Conservation (phyloP, 73 alveolate genomes). For the Blepharisma stoltei region DNA sequence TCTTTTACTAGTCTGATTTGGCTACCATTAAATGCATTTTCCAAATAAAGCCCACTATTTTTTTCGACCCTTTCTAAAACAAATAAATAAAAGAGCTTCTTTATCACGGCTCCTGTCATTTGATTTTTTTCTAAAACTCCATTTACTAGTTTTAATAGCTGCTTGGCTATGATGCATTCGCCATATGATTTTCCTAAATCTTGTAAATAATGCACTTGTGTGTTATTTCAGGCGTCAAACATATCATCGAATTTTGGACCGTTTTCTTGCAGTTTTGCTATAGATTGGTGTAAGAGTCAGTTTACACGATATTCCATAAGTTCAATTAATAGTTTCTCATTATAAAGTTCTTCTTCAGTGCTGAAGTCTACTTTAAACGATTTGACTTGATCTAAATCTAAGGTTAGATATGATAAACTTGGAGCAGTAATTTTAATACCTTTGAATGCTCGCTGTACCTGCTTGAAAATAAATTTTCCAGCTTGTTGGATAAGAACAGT, state of each 20-base stretch:
- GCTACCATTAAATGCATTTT: background rate
- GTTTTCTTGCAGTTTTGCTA: background rate
- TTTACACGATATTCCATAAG: background rate
- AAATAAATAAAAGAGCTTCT: background rate
- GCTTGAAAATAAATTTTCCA: slow-evolving; percentile 46
- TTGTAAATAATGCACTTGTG: background rate
- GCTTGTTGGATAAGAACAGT: slow-evolving; percentile 67
- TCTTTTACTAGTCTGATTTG: background rate
- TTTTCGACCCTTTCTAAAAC: background rate
- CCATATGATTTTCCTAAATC: background rate
- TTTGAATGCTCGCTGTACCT: slow-evolving; percentile 11
- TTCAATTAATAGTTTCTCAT: background rate
- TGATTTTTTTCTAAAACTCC: background rate
- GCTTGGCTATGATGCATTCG: background rate
- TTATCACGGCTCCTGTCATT: background rate
- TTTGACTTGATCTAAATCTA: background rate
- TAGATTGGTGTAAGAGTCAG: background rate
- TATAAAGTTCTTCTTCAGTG: background rate
- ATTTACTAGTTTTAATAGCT: background rate
- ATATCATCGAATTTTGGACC: background rate
- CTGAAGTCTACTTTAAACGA: background rate
- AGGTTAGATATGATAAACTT: background rate
- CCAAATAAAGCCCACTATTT: background rate
- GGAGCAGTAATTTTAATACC: slow-evolving; percentile 34
- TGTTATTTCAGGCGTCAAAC: background rate